These are phyloP conservation scores for Xylaria sp. DNA, from an alignment of 2,329 filamentous ascomycete species.

Conservation along the genomic window DNA sequence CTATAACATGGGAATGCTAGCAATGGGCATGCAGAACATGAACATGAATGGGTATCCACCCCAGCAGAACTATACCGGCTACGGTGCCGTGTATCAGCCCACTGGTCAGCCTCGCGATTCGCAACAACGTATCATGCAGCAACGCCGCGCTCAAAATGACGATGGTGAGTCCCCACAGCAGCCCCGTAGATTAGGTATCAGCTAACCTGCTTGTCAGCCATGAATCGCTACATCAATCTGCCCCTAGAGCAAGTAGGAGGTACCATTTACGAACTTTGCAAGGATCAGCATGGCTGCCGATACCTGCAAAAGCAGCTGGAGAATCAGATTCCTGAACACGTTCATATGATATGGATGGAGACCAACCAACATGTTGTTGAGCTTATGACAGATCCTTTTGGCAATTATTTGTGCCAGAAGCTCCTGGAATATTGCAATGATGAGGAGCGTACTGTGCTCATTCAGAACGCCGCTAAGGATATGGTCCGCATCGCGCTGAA, in stretches of 20 bases:
- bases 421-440: conserved; percentile 94
- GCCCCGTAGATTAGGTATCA: background rate
- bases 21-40: conserved; percentile 72
- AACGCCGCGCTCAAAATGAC: conserved; percentile 77
- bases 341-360: conserved; percentile 94
- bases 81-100: conserved; percentile 61
- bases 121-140: conserved; percentile 78
- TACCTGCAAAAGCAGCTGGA: conserved; percentile 98
- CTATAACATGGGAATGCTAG: conserved; percentile 67
- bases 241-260: conserved; percentile 82
- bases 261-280: conserved; percentile 90
- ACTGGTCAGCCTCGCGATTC: conserved; percentile 71
- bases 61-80: conserved; percentile 67
- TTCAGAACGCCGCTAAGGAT: conserved; percentile 86
- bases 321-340: conserved; percentile 82
- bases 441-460: conserved; percentile 91
- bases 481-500: conserved; percentile 96
- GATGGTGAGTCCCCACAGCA: conserved; percentile 63
- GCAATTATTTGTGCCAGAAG: conserved; percentile 99
- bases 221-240: conserved; percentile 85
- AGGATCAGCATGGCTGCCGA: conserved; percentile 97
- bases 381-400: conserved; percentile 98
- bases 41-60: conserved; percentile 64
- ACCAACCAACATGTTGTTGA: conserved; percentile 94
- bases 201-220: conserved; percentile 55